phyloP scores from a whole-genome alignment of 202 grass and related monocot species.

The Panicum virgatum region DNA sequence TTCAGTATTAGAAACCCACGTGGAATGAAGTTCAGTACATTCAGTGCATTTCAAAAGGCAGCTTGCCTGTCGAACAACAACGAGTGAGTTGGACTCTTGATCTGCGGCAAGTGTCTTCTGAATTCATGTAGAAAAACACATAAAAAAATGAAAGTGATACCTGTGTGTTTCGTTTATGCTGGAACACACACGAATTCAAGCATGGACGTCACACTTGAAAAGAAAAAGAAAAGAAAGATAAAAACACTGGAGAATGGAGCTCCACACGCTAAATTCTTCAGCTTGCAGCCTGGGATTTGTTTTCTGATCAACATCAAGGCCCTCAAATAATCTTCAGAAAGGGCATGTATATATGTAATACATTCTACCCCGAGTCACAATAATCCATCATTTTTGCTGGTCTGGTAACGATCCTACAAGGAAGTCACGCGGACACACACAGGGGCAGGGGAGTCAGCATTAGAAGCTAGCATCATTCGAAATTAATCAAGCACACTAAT shows the following conservation, averaged over 20 bases:
- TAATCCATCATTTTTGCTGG: neutral
- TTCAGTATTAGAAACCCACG: too few species aligned
- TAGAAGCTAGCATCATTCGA: neutral
- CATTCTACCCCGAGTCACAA: too few species aligned
- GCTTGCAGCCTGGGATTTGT: neutral
- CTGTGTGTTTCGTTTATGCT: neutral
- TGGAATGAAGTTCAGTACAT: too few species aligned
- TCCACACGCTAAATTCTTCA: neutral
- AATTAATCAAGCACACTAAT: neutral
- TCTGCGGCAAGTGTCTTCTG: too few species aligned
- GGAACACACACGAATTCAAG: neutral
- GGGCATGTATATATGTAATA: too few species aligned
- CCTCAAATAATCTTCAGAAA: too few species aligned
- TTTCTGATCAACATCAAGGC: neutral
- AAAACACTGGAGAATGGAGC: neutral
- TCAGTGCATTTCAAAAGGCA: too few species aligned
- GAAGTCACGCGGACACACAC: neutral
- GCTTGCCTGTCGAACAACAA: too few species aligned
- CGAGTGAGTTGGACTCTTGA: too few species aligned
- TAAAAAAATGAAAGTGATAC: neutral
- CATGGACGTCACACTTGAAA: neutral
- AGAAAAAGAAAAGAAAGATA: neutral
- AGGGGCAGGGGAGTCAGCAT: neutral
- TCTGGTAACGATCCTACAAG: neutral
- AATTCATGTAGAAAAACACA: too few species aligned